These are phyloP conservation scores for Kodamaea ohmeri DNA, from an alignment of 1,139 yeast species.

Conservation along the genomic window DNA sequence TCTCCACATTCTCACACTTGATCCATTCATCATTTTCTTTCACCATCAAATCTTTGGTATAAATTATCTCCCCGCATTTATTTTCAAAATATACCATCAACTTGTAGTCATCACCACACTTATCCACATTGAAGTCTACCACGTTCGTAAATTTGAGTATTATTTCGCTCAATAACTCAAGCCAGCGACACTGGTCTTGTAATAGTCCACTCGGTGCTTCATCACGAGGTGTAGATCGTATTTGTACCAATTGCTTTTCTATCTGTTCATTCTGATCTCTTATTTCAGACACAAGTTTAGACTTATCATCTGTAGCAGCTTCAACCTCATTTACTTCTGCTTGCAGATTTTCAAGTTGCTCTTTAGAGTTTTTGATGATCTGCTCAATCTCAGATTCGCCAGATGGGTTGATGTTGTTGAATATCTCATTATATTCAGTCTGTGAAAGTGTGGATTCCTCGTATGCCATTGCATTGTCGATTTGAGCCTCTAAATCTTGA, in stretches of 20 bases:
- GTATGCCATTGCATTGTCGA: conserved; percentile 15
- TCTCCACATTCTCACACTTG: conserved; percentile 3
- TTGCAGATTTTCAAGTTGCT: conserved; percentile 1
- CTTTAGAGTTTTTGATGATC: conserved; percentile 3
- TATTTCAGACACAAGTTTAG: conserved; percentile 1
- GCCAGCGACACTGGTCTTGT: conserved; percentile 30
- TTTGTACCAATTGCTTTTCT: conserved; percentile 1
- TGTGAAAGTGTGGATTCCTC: conserved; percentile 6
- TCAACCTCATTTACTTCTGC: not conserved
- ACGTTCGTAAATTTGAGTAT: conserved; percentile 20
- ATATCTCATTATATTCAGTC: conserved; percentile 10
- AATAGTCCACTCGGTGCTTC: conserved; percentile 13
- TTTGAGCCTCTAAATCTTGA: conserved; percentile 19
- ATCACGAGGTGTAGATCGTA: not conserved
- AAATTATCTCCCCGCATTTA: conserved; percentile 5
- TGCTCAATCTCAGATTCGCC: conserved; percentile 9
- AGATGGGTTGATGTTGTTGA: conserved; percentile 5
- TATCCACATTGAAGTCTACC: conserved; percentile 14
- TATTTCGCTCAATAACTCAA: conserved; percentile 28
- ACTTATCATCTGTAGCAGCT: conserved; percentile 2
- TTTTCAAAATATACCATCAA: conserved; percentile 4
- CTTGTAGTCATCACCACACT: conserved; percentile 11
- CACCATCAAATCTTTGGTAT: conserved; percentile 8
- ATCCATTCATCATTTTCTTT: conserved; percentile 3
- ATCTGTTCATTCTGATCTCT: not conserved